phyloP scores from a whole-genome alignment of 2,329 filamentous ascomycete species.

The Uncinocarpus reesii region DNA sequence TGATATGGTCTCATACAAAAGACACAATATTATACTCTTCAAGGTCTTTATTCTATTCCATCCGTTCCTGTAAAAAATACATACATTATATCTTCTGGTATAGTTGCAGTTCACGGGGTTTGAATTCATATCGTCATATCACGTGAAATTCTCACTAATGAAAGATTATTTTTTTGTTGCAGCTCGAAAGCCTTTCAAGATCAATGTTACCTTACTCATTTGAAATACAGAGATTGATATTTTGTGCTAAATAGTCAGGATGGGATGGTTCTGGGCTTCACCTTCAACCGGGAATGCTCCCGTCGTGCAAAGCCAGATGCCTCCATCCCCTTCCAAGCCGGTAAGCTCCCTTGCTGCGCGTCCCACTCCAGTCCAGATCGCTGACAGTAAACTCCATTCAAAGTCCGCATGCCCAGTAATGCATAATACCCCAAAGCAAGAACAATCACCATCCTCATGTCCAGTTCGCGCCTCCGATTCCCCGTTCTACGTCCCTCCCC shows the following conservation, averaged over 20 bases:
- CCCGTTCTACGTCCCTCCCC: constrained; percentile 36
- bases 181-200: background rate
- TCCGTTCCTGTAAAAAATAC: too few species aligned
- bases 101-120: background rate
- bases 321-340: constrained; percentile 43
- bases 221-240: background rate
- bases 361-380: background rate
- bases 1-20: too few species aligned
- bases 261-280: constrained; percentile 66
- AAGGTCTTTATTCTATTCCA: too few species aligned
- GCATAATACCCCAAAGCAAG: constrained; percentile 28
- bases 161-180: constrained; percentile 1
- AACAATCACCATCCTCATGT: constrained; percentile 29
- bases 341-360: constrained; percentile 41
- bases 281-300: constrained; percentile 31
- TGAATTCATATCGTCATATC: background rate
- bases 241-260: constrained; percentile 28
- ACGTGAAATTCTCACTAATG: background rate
- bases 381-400: constrained; percentile 25
- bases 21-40: too few species aligned
- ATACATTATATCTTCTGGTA: too few species aligned
- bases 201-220: too few species aligned
- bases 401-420: constrained; percentile 65
- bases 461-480: constrained; percentile 42
- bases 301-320: constrained; percentile 40